Evolutionary conservation across 345 rosid species (phyloP), one percentile per base, ranked within the genome.

Genomic region (Salix brachista): DNA sequence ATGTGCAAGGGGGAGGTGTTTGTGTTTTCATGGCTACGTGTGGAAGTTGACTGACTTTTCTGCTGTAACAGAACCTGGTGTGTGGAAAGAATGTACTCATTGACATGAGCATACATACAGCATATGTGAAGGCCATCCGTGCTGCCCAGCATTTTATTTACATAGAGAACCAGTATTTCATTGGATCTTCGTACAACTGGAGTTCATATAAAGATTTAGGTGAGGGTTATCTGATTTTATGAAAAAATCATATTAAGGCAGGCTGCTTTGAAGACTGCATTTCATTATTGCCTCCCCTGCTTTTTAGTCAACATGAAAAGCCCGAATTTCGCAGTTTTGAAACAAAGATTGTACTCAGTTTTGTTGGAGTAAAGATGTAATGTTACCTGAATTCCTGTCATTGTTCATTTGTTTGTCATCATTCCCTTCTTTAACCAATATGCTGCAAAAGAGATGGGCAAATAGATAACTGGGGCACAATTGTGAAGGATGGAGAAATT

Each of bases 101-200:
- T 62, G 99, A 95, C 87, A 93, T 95, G 99, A 95, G 99, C 93
- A 95, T 95, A 85, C 99, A 93, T 84, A 88, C 96, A 1, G 97
- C 98, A 76, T 95, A 91, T 76, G 97, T 95, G 75, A 91, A 90
- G 82, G 99, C 98, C 78, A 95, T 95, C 71, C 99, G 99, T 83
- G 82, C 96, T 77, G 99, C 99, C 37, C 99, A 95, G 85, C 97
- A 95, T 83, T 95, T 87, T 79, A 91, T 95, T 77, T 95, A 95
- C 80, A 93, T 95, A 2, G 99, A 95, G 85, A 95, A 95, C 79
- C 99, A 95, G 81, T 95, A 95, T 81, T 95, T 95, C 85, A 87
- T 91, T 79, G 99, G 99, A 28, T 95, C 99, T 69, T 91, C 99
- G 21, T 93, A 80, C 88, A 89, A 87, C 76, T 95, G 99, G 99